Base-by-base conservation (phyloP, 768 basidiomycete genomes). In the Trametopsis cervina region DNA sequence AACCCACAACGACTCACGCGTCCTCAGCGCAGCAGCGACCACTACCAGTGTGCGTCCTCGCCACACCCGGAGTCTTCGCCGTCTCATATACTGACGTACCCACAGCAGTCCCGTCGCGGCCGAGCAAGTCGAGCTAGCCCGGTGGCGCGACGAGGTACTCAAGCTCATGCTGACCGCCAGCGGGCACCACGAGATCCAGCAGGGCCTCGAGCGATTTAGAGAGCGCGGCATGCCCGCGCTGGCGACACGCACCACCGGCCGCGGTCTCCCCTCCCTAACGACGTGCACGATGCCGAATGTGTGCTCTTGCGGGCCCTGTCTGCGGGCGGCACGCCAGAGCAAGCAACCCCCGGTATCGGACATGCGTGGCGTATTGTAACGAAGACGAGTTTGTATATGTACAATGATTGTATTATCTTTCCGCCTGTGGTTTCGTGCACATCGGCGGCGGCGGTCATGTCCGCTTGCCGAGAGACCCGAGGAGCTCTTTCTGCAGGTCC, bases 401-500 rank as follows among this genome's bases (percentile, higher is more conserved):
- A 33, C 29, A 33, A 33, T 33, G 29, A 15, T 33, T 15, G 15
- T 33, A 7, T 33, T 33, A 7, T 7, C 29, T 33, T 33, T 7
- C 29, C 7, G 15, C 29, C 29, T 33, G 29, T 7, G 29, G 29
- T n/a, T n/a, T n/a, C n/a, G n/a, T n/a, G n/a, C n/a, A n/a, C n/a
- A n/a, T n/a, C n/a, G n/a, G 15, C 29, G 29, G 29, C 7, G 29
- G 15, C 29, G 29, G 29, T 33, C 29, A 33, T 33, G 29, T 7
- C 64, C 82, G 80, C 63, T 85, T 89, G 67, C 89, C 88, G 58
- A 90, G 29, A 7, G 29, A 80, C 13, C 89, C 85, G 40, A 83
- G 87, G 46, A 98, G 75, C 66, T 97, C 94, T 57, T 86, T 90
- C 69, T 96, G 89, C 44, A 98, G 69, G 57, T 92, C 86, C 47